Conservation (phyloP, 345 rosid genomes). For the Aegle marmelos region DNA sequence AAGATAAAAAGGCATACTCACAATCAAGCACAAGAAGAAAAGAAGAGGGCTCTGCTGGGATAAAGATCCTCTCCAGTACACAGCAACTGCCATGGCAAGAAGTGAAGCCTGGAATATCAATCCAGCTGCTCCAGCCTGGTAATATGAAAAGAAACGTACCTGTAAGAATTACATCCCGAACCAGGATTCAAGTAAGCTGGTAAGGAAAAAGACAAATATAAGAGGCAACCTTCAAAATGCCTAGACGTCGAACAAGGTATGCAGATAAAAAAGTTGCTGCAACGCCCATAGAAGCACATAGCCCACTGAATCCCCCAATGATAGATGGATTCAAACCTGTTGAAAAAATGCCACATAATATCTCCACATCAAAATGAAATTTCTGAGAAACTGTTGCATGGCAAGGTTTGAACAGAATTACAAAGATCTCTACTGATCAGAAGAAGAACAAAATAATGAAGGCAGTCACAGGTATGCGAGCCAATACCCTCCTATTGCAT, state of each 20-base stretch:
- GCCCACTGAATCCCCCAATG: constrained; percentile 87
- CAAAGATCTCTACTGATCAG: neutral
- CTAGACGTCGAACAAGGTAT: constrained; percentile 62
- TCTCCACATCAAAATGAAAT: constrained; percentile 10
- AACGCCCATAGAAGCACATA: constrained; percentile 92
- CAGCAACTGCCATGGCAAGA: constrained; percentile 69
- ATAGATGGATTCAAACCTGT: constrained; percentile 84
- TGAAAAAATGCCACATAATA: constrained; percentile 8
- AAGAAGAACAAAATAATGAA: neutral
- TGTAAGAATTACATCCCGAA: neutral
- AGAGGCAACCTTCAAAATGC: constrained; percentile 62
- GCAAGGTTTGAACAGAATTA: neutral
- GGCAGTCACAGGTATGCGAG: neutral
- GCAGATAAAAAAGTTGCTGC: constrained; percentile 91
- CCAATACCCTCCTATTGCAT: neutral
- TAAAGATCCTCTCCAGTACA: constrained; percentile 70
- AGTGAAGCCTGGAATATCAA: constrained; percentile 81
- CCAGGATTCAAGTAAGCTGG: neutral
- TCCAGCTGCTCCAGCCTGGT: constrained; percentile 95
- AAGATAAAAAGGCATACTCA: constrained; percentile 30
- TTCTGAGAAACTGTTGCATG: neutral
- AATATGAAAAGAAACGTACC: constrained; percentile 10
- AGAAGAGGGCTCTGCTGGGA: constrained; percentile 65
- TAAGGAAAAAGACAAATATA: constrained; percentile 5
- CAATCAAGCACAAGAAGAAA: constrained; percentile 77